Evolutionary conservation across 371 early-diverging fungal genomes (phyloP), one percentile per base, ranked within the genome.

Genomic region (Mucor circinelloides): DNA sequence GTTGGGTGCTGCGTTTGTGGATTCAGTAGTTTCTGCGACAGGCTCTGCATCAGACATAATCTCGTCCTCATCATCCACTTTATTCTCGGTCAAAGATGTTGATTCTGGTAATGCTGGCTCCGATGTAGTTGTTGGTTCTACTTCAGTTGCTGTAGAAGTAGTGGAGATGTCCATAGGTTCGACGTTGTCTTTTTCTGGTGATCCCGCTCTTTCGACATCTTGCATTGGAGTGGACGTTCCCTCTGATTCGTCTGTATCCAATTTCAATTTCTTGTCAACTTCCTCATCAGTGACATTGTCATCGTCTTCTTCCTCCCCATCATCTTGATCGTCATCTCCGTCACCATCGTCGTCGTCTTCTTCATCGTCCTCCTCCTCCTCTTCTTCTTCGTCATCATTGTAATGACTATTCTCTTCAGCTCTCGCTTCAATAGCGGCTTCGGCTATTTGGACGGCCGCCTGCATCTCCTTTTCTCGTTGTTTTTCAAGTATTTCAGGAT

Each of bases 381-480:
- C 67, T 15, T 54, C 60, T 1, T 55, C 62, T 0, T 68, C 58
- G 1, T 60, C 46, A 15, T 68, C 55, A 30, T 63, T 52, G 21
- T 57, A 30, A 52, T 36, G 30, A 2, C 8, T 25, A 23, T 58
- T 27, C 21, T 62, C 63, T 34, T 46, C 60, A 9, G 57, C 30
- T 10, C 34, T 58, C 21, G 60, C 54, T 54, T 50, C 60, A 13
- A 34, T 40, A 10, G 60, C 60, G 28, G 55, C 68, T 62, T 55
- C 57, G 25, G 60, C 61, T 19, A 52, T 30, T 55, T 60, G 38
- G 17, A 36, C 42, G 5, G 63, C 67, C 8, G 61, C 58, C 12
- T 52, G 59, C 42, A 56, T 44, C 40, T 64, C 66, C 42, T 62
- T 72, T 44, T 64, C 67, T n/a, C 71, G 54, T 23, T 71, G 72